Evolutionary conservation across 768 basidiomycete species (phyloP).

Genomic region (Fistulinella prunicolor): DNA sequence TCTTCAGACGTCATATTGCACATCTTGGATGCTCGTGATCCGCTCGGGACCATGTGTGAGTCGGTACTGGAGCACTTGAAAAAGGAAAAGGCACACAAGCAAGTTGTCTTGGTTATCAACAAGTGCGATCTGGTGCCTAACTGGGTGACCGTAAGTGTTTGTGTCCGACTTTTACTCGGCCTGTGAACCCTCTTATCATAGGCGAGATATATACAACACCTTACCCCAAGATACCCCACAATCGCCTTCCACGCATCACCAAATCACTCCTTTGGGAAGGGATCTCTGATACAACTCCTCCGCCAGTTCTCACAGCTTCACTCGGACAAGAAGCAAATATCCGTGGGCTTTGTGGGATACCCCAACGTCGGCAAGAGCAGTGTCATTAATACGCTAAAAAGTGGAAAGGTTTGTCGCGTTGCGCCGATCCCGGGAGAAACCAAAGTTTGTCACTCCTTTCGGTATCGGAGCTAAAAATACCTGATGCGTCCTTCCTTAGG

Average conservation of each 20-base stretch:
- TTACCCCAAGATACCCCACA: slow-evolving; percentile 92
- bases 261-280: slow-evolving; percentile 98
- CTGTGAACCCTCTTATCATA: slow-evolving; percentile 28
- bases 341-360: slow-evolving; percentile 96
- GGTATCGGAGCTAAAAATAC: not conserved
- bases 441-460: slow-evolving; percentile 46
- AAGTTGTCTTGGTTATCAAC: slow-evolving; percentile 94
- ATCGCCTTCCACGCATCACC: slow-evolving; percentile 99
- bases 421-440: slow-evolving; percentile 98
- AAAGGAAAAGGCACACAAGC: slow-evolving; percentile 97
- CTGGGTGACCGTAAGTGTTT: slow-evolving; percentile 87
- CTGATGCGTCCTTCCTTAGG: slow-evolving; percentile 32
- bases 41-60: slow-evolving; percentile 92
- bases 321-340: slow-evolving; percentile 99
- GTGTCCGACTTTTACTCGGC: not conserved
- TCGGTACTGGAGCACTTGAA: slow-evolving; percentile 89
- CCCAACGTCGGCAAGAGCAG: slow-evolving; percentile 98
- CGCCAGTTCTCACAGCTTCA: slow-evolving; percentile 96
- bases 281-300: slow-evolving; percentile 93
- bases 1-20: slow-evolving; percentile 97
- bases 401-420: slow-evolving; percentile 94
- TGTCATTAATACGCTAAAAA: slow-evolving; percentile 98
- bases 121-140: slow-evolving; percentile 98
- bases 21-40: slow-evolving; percentile 93
- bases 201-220: slow-evolving; percentile 95